Conservation (phyloP, 1,284 basidiomycete species). For the Moesziomyces antarcticus region DNA sequence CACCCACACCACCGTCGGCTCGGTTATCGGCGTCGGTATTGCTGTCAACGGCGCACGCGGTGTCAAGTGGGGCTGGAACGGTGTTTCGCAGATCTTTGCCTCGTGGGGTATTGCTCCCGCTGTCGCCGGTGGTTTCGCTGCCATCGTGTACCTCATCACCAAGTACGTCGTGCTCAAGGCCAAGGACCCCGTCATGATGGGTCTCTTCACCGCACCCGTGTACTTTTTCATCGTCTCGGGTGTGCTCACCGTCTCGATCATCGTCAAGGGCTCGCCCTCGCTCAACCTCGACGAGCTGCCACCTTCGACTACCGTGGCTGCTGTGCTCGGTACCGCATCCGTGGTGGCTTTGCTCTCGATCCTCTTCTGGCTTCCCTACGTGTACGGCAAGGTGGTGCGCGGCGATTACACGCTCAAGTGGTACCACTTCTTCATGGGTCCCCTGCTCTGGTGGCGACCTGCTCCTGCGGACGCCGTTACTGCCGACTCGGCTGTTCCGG, state of each 20-base stretch:
- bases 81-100: slow-evolving; percentile 46
- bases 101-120: slow-evolving; percentile 49
- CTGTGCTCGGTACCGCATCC: slow-evolving; percentile 32
- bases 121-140: slow-evolving; percentile 34
- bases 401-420: slow-evolving; percentile 43
- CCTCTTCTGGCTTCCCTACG: slow-evolving; percentile 49
- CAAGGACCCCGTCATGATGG: slow-evolving; percentile 35
- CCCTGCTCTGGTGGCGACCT: slow-evolving; percentile 29
- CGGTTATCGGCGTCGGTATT: slow-evolving; percentile 47
- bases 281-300: slow-evolving; percentile 43
- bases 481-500: slow-evolving; percentile 34
- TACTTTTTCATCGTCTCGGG: slow-evolving; percentile 41
- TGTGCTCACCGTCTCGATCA: slow-evolving; percentile 42
- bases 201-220: slow-evolving; percentile 30
- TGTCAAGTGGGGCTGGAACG: slow-evolving; percentile 51
- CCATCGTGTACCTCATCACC: slow-evolving; percentile 43
- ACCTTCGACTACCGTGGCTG: slow-evolving; percentile 20
- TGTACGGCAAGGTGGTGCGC: slow-evolving; percentile 41
- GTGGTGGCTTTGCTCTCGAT: slow-evolving; percentile 33
- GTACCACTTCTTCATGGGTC: slow-evolving; percentile 54
- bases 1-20: slow-evolving; percentile 50
- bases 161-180: slow-evolving; percentile 41
- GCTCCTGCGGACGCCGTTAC: slow-evolving; percentile 36
- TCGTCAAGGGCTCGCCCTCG: slow-evolving; percentile 49
- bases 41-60: slow-evolving; percentile 28